Conservation (phyloP, 164 flowering plant species). For the Dillenia turbinata region DNA sequence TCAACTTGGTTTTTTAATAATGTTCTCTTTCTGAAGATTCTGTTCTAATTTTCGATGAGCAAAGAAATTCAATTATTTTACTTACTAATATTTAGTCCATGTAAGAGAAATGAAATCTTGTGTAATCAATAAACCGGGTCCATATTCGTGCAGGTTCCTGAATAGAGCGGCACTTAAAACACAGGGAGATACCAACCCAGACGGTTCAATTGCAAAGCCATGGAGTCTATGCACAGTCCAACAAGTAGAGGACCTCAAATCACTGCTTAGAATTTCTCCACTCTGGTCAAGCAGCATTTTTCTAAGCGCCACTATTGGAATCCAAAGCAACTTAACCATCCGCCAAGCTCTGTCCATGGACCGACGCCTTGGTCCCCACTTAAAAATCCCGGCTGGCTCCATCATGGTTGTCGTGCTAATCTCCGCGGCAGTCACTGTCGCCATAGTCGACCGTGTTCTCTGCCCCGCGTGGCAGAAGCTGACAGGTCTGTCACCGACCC, state of each 20-base stretch:
- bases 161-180: slow-evolving; percentile 49
- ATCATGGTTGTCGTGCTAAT: slow-evolving; percentile 32
- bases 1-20: no score
- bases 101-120: no score
- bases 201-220: slow-evolving; percentile 30
- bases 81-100: no score
- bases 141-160: slow-evolving; percentile 37
- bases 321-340: slow-evolving; percentile 37
- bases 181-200: slow-evolving; percentile 24
- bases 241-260: slow-evolving; percentile 68
- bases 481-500: slow-evolving; percentile 22
- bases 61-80: no score
- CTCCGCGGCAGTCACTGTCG: slow-evolving; percentile 31
- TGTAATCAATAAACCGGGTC: no score
- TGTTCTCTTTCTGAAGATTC: no score
- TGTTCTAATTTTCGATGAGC: no score
- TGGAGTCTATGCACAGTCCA: slow-evolving; percentile 58
- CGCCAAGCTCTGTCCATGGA: slow-evolving; percentile 67
- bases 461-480: slow-evolving; percentile 36
- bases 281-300: slow-evolving; percentile 48
- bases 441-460: slow-evolving; percentile 40
- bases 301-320: slow-evolving; percentile 38
- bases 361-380: slow-evolving; percentile 45
- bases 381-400: slow-evolving; percentile 64
- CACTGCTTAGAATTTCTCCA: slow-evolving; percentile 47